phyloP scores from a whole-genome alignment of 805 yeast species.

The Saccharomyces paradoxus region DNA sequence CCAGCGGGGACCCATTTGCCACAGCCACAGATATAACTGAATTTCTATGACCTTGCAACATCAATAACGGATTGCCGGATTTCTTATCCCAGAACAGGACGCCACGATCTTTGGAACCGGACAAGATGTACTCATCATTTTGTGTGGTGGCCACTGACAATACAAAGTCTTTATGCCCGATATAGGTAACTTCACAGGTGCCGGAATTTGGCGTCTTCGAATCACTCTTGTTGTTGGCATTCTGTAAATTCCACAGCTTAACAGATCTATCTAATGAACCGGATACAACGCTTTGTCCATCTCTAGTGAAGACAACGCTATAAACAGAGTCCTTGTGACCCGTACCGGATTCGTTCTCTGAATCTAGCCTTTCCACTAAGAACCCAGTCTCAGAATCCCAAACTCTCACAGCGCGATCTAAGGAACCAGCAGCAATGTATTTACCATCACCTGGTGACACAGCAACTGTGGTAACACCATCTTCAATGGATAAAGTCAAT shows the following conservation, averaged over 20 bases:
- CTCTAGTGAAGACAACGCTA: conserved; percentile 85
- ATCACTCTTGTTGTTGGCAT: conserved; percentile 36
- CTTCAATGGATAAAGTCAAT: conserved; percentile 83
- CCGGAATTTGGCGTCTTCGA: conserved; percentile 38
- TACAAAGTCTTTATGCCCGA: conserved; percentile 95
- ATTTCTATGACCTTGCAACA: conserved; percentile 95
- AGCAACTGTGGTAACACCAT: conserved; percentile 97
- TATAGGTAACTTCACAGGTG: conserved; percentile 80
- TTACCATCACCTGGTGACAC: conserved; percentile 86
- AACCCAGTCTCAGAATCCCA: conserved; percentile 94
- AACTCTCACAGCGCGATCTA: conserved; percentile 90
- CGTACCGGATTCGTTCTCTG: conserved; percentile 78
- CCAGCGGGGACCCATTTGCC: conserved; percentile 62
- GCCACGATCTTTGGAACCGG: conserved; percentile 95
- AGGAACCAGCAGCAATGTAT: conserved; percentile 90
- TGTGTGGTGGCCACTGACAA: conserved; percentile 91
- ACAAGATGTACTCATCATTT: conserved; percentile 79
- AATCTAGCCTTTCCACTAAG: conserved; percentile 84
- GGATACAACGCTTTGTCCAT: conserved; percentile 84
- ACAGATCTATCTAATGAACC: conserved; percentile 95
- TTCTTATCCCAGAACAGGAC: conserved; percentile 94
- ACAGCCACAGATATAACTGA: conserved; percentile 93
- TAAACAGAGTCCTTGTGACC: conserved; percentile 96
- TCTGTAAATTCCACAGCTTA: conserved; percentile 81
- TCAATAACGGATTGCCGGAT: conserved; percentile 83